Percentiles rank a stretch among this genome's conserved stretches.
Conservation (phyloP, 2,329 filamentous ascomycete species). For the Diaporthe eres region DNA sequence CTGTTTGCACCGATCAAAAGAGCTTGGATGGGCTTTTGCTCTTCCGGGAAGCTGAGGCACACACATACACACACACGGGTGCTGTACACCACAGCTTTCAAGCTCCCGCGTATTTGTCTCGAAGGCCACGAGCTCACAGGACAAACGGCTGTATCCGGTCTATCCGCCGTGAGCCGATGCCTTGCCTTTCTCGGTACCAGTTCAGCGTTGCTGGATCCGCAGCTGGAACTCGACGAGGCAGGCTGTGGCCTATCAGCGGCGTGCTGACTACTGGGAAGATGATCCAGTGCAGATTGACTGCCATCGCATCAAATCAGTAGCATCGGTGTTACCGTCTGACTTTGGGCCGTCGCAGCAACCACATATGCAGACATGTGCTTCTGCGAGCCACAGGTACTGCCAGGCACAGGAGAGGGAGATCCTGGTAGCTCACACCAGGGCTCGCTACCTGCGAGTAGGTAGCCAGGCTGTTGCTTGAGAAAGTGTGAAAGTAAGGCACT, state of each 20-base stretch:
- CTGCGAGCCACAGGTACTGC: not conserved
- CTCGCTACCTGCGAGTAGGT: too few relatives aligned
- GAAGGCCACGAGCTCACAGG: constrained; percentile 3
- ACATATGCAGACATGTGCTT: not conserved
- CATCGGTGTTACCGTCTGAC: not conserved
- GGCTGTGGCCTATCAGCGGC: not conserved
- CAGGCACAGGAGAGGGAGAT: not conserved
- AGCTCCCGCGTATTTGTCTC: not conserved
- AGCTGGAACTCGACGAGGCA: not conserved
- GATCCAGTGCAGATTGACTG: not conserved
- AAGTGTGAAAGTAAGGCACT: not conserved
- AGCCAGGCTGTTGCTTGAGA: not conserved
- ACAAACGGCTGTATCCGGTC: not conserved
- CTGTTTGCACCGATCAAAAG: constrained; percentile 1
- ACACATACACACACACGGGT: not conserved
- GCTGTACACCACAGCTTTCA: not conserved
- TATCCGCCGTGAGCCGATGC: not conserved
- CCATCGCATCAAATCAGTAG: not conserved
- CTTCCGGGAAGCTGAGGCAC: not conserved
- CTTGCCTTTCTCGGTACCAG: not conserved
- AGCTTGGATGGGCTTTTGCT: not conserved
- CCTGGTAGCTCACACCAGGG: not conserved
- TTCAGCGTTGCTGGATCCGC: not conserved
- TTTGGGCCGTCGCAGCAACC: not conserved
- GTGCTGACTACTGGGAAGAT: not conserved